Conservation (phyloP, 208 protist species). For the Kentomonas sorsogonicus region DNA sequence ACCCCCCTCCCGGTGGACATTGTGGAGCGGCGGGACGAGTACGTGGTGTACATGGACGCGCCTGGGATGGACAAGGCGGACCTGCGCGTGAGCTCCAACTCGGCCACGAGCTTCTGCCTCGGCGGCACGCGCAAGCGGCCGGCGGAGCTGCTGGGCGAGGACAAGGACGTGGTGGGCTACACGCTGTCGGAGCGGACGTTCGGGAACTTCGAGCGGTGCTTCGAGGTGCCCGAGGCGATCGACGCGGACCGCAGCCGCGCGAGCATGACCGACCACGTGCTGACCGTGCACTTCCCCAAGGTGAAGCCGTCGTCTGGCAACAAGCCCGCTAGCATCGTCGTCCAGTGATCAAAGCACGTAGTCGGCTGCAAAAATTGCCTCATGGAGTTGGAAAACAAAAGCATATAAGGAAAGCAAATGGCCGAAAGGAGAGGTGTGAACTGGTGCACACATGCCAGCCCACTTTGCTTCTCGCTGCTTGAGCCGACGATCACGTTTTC, state of each 20-base stretch:
- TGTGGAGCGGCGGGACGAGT: not conserved
- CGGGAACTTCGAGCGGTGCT: conserved; percentile 1
- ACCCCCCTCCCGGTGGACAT: too few species aligned
- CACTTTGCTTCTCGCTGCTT: too few species aligned
- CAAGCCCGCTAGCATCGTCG: too few species aligned
- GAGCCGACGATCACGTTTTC: too few species aligned
- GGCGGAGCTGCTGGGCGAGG: not conserved
- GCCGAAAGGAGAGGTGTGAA: too few species aligned
- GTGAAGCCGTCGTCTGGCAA: not conserved
- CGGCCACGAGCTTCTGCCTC: not conserved
- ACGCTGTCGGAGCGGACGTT: not conserved
- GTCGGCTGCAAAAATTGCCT: too few species aligned
- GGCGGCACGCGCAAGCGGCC: not conserved
- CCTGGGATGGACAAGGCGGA: conserved; percentile 1
- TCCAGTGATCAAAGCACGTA: too few species aligned
- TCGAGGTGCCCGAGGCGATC: not conserved
- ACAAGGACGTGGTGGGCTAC: not conserved
- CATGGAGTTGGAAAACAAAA: too few species aligned
- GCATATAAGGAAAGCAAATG: too few species aligned
- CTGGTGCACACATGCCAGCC: too few species aligned
- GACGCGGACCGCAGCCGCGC: not conserved
- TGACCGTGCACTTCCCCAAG: not conserved
- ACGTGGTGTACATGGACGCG: not conserved
- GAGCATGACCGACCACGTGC: not conserved
- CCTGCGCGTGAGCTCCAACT: not conserved